These are phyloP conservation scores for Phytophthora pisi DNA, from an alignment of 352 stramenopile species.

Conservation along the genomic window DNA sequence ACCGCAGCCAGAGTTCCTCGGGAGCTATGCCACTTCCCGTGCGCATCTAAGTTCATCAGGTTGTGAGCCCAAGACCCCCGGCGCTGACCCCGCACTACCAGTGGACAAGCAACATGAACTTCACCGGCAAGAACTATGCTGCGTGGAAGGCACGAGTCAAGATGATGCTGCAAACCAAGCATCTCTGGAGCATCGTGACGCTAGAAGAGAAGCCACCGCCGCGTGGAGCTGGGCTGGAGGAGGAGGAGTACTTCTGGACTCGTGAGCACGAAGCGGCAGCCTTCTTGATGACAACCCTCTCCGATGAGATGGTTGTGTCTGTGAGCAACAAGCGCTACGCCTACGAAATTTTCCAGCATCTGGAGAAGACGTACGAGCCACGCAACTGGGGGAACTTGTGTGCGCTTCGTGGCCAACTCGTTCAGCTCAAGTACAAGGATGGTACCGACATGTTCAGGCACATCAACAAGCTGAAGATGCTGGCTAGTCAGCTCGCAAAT, in stretches of 20 bases:
- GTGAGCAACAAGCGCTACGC: slow-evolving; percentile 11
- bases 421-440: slow-evolving; percentile 9
- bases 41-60: background rate
- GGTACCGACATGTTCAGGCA: slow-evolving; percentile 9
- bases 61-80: slow-evolving; percentile 4
- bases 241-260: slow-evolving; percentile 10
- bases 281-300: slow-evolving; percentile 16
- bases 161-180: slow-evolving; percentile 1
- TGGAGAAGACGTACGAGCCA: slow-evolving; percentile 16
- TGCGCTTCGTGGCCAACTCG: slow-evolving; percentile 9
- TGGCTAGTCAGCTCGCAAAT: background rate
- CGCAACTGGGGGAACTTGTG: slow-evolving; percentile 17
- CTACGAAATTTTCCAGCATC: slow-evolving; percentile 15
- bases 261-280: slow-evolving; percentile 9
- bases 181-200: slow-evolving; percentile 13
- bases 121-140: slow-evolving; percentile 16
- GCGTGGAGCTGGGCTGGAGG: background rate
- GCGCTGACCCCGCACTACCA: background rate
- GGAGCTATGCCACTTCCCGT: background rate
- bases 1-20: background rate
- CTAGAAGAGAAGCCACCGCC: background rate
- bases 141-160: slow-evolving; percentile 11
- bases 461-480: slow-evolving; percentile 2
- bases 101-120: slow-evolving; percentile 9
- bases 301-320: slow-evolving; percentile 10